Evolutionary conservation across 2,329 filamentous ascomycete genomes (phyloP).

Genomic region (Fusarium pseudograminearum): DNA sequence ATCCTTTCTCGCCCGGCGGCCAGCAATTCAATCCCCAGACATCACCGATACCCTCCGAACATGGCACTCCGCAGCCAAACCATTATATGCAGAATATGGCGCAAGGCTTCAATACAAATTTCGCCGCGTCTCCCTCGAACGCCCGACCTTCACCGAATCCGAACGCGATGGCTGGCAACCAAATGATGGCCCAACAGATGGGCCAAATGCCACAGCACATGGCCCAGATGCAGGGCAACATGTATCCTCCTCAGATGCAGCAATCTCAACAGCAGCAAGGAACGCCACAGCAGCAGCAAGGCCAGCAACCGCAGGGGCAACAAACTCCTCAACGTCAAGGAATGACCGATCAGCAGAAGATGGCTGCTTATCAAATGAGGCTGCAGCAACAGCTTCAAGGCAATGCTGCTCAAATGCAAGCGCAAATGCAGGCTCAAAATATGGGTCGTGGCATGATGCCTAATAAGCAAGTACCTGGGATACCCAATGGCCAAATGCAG

Average conservation of each 20-base stretch:
- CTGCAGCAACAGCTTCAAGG: constrained; percentile 79
- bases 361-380: constrained; percentile 84
- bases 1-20: constrained; percentile 84
- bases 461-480: constrained; percentile 62
- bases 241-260: constrained; percentile 58
- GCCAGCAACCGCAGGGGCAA: constrained; percentile 53
- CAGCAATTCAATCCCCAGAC: constrained; percentile 79
- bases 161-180: constrained; percentile 62
- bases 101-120: constrained; percentile 70
- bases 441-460: constrained; percentile 65
- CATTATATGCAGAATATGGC: constrained; percentile 74
- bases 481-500: constrained; percentile 69
- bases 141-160: constrained; percentile 67
- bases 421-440: constrained; percentile 63
- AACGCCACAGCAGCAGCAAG: constrained; percentile 57
- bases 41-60: constrained; percentile 82
- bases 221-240: constrained; percentile 60
- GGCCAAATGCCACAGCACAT: constrained; percentile 61
- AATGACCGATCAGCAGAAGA: constrained; percentile 76
- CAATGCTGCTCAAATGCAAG: constrained; percentile 64
- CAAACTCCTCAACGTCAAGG: constrained; percentile 47
- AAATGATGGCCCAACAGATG: constrained; percentile 68
- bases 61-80: constrained; percentile 79
- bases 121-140: constrained; percentile 67
- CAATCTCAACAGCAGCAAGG: constrained; percentile 60